Evolutionary conservation across 352 stramenopile species (phyloP).

Genomic region (Pseudoperonospora humuli): DNA sequence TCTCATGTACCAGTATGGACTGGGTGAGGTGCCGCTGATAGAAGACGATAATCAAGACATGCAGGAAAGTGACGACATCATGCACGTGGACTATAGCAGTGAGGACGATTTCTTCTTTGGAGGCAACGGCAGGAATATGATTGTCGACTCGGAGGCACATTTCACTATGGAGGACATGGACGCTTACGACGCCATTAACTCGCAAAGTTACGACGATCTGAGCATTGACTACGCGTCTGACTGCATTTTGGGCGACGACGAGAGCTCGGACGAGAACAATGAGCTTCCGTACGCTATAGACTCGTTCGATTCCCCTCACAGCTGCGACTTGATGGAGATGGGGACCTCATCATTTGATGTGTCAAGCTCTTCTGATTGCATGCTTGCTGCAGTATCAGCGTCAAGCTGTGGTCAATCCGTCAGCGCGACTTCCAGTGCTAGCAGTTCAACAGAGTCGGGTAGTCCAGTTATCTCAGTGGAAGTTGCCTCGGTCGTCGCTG

Average conservation of each 20-base stretch:
- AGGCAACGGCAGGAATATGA: constrained; percentile 28
- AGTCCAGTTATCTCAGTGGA: constrained; percentile 13
- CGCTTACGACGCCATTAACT: constrained; percentile 49
- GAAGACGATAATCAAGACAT: constrained; percentile 52
- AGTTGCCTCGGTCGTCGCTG: constrained; percentile 14
- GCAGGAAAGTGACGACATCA: constrained; percentile 34
- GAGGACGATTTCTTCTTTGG: constrained; percentile 53
- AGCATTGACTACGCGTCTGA: constrained; percentile 57
- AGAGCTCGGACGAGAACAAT: constrained; percentile 42
- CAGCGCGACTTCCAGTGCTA: constrained; percentile 4
- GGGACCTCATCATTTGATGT: constrained; percentile 62
- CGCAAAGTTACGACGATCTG: constrained; percentile 54
- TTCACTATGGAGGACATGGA: constrained; percentile 74
- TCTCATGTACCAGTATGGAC: constrained; percentile 70
- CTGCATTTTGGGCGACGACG: constrained; percentile 58
- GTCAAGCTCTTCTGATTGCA: constrained; percentile 34
- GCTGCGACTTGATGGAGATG: constrained; percentile 48
- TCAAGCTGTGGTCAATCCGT: constrained; percentile 19
- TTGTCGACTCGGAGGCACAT: constrained; percentile 43
- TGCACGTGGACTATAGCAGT: constrained; percentile 44
- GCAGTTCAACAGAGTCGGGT: constrained; percentile 10
- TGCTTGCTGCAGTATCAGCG: constrained; percentile 33
- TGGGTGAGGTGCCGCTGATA: constrained; percentile 56
- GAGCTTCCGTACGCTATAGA: constrained; percentile 59
- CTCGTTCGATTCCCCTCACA: constrained; percentile 44